These are phyloP conservation scores for Penicillium expansum DNA, from an alignment of 2,329 filamentous ascomycete genomes.

Conservation along the genomic window DNA sequence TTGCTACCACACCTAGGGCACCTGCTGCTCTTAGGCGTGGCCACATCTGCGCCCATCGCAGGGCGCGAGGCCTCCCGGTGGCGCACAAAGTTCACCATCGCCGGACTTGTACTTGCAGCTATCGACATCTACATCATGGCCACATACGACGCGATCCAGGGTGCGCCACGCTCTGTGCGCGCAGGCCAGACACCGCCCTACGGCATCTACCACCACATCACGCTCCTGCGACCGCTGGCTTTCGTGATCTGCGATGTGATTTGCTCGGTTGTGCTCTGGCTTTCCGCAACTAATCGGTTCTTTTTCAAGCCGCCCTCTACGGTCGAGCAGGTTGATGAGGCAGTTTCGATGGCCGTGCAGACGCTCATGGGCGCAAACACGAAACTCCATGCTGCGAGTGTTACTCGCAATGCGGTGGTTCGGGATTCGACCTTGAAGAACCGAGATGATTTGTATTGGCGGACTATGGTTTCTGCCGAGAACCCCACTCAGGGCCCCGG, in stretches of 20 bases:
- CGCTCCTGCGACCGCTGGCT: slow-evolving; percentile 59
- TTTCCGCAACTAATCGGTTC: slow-evolving; percentile 75
- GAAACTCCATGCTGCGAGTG: slow-evolving; percentile 68
- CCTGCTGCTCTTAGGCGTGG: slow-evolving; percentile 66
- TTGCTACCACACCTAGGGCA: slow-evolving; percentile 77
- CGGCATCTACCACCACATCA: slow-evolving; percentile 44
- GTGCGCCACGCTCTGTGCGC: slow-evolving; percentile 60
- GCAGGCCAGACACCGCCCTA: slow-evolving; percentile 59
- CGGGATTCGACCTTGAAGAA: slow-evolving; percentile 69
- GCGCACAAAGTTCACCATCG: slow-evolving; percentile 67
- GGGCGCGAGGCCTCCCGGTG: slow-evolving; percentile 65
- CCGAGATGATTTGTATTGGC: slow-evolving; percentile 72
- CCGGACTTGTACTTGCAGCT: slow-evolving; percentile 56
- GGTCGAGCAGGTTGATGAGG: slow-evolving; percentile 64
- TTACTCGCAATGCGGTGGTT: slow-evolving; percentile 76
- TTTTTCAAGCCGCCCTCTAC: slow-evolving; percentile 62
- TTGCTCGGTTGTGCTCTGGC: slow-evolving; percentile 66
- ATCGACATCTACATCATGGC: slow-evolving; percentile 65
- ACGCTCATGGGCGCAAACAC: slow-evolving; percentile 59
- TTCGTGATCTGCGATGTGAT: slow-evolving; percentile 64
- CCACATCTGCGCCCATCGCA: slow-evolving; percentile 66
- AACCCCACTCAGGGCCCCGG: slow-evolving; percentile 53
- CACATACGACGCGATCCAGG: slow-evolving; percentile 57
- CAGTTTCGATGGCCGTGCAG: slow-evolving; percentile 47
- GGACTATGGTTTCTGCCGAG: slow-evolving; percentile 56